Evolutionary conservation across 169 alveolate species (phyloP), one percentile per base, ranked within the genome.

Genomic region (Plasmodium berghei): DNA sequence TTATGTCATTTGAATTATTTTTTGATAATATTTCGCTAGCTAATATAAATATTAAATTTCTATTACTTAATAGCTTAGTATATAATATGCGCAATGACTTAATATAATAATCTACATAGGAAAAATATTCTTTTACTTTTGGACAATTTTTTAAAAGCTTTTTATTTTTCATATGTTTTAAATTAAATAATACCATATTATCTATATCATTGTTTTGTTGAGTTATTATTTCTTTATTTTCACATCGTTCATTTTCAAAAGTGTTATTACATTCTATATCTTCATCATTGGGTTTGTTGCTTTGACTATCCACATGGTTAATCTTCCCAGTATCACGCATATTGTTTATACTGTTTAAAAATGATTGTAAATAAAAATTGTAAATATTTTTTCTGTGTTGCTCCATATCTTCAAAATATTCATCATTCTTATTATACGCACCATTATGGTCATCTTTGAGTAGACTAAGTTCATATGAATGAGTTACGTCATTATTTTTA

Each of bases 71-170:
- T 14, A 86, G 46, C 48, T 86, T 71, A n/a, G 70, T 56, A 54
- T 86, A 71, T 24, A 86, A 64, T 34, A 86, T 24, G 1, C 91
- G 70, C 22, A 86, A 72, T 46, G 91, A 71, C 9, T 45, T 61
- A 9, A 86, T 72, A 55, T 86, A 86, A 70, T 86, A 72, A 42
- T 72, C 70, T 46, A 86, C 70, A 52, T 86, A 86, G 6, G 91
- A 48, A 63, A 86, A 70, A 61, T 86, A 86, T 48, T 70, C 72
- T 8, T 71, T 46, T 40, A 70, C 49, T 70, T 70, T 63, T 48
- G 91, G 75, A 9, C 22, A 18, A 26, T 72, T 86, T 18, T 70
- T 70, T 18, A 64, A 48, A 6, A 86, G 58, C 5, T 34, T 34
- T 61, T 20, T 86, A 48, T 58, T 61, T 16, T 63, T 55, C 59